Conservation (phyloP, 2,329 filamentous ascomycete species). For the Colletotrichum plurivorum region DNA sequence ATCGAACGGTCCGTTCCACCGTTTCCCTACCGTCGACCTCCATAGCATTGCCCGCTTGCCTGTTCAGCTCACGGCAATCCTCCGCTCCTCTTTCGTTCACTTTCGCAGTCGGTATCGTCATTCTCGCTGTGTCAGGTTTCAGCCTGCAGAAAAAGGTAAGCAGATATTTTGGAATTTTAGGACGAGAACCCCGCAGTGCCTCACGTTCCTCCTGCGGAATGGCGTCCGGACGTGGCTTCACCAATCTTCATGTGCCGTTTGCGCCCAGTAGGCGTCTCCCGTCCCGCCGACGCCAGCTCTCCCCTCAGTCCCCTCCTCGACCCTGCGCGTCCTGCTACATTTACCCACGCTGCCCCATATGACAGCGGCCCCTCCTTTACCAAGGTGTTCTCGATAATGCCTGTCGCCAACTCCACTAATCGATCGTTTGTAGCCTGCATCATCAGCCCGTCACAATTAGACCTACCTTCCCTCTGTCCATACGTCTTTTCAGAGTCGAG, state of each 20-base stretch:
- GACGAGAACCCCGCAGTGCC: slow-evolving; percentile 9
- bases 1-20: background rate
- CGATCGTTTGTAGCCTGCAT: slow-evolving; percentile 8
- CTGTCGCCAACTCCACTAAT: slow-evolving; percentile 17
- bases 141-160: slow-evolving; percentile 6
- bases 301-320: slow-evolving; percentile 7
- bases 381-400: slow-evolving; percentile 26
- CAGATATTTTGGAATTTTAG: slow-evolving; percentile 15
- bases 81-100: slow-evolving; percentile 2
- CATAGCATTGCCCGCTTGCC: background rate
- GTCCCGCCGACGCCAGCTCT: background rate
- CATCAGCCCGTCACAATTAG: slow-evolving; percentile 25
- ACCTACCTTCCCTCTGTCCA: background rate
- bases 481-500: background rate
- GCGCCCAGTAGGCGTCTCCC: slow-evolving; percentile 6
- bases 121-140: background rate
- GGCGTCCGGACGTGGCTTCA: background rate
- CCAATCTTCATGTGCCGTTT: slow-evolving; percentile 19
- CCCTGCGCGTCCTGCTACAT: background rate
- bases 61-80: background rate
- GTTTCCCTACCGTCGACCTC: slow-evolving; percentile 20
- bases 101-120: background rate
- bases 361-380: slow-evolving; percentile 27
- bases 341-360: slow-evolving; percentile 27
- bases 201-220: background rate